phyloP scores from a whole-genome alignment of 345 rosid genomes.

The Draba incana region DNA sequence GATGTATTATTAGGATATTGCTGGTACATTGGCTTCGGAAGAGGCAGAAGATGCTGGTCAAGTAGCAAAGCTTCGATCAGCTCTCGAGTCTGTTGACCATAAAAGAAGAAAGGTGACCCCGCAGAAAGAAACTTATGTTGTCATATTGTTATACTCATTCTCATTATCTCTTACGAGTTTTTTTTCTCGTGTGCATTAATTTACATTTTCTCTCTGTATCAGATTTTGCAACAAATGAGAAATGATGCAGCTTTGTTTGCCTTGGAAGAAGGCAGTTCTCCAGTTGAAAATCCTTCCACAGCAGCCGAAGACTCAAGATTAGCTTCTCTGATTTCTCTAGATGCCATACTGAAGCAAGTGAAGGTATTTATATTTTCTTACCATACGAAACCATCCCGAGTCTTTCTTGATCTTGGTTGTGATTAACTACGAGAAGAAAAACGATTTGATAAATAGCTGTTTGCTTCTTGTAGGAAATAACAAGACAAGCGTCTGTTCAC shows the following conservation, averaged over 20 bases:
- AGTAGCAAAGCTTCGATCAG: conserved; percentile 89
- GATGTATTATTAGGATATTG: conserved; percentile 68
- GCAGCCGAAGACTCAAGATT: conserved; percentile 96
- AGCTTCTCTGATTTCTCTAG: conserved; percentile 95
- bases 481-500: conserved; percentile 72
- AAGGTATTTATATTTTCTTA: conserved; percentile 57
- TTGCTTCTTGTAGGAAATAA: conserved; percentile 63
- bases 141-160: not conserved
- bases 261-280: conserved; percentile 69
- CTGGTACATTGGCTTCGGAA: conserved; percentile 91
- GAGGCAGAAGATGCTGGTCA: conserved; percentile 85
- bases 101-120: conserved; percentile 81
- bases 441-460: not conserved
- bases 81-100: conserved; percentile 97
- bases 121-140: not conserved
- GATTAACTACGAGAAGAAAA: not conserved
- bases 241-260: conserved; percentile 73
- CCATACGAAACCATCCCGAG: not conserved
- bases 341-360: conserved; percentile 89
- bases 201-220: conserved; percentile 17
- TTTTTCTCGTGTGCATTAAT: conserved; percentile 13
- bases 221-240: conserved; percentile 97
- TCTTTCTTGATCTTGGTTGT: conserved; percentile 5
- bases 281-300: conserved; percentile 78
- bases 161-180: not conserved